Evolutionary conservation across 192 early-diverging fungal genomes (phyloP).

Genomic region (Entomortierella lignicola): DNA sequence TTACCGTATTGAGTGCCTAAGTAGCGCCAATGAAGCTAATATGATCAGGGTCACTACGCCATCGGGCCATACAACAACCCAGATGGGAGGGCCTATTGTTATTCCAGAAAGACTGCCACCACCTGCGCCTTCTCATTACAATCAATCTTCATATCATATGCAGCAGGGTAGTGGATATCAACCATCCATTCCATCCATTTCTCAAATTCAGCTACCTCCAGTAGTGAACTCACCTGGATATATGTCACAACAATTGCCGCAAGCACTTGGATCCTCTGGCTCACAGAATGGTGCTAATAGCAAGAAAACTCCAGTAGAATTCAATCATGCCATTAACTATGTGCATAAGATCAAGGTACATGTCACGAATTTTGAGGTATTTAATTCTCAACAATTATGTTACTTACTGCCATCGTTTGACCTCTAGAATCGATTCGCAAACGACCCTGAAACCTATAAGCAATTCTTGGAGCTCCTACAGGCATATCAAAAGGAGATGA

Average conservation of each 20-base stretch:
- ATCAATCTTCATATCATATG: conserved; percentile 51
- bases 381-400: not conserved
- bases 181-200: conserved; percentile 49
- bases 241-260: conserved; percentile 29
- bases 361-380: not conserved
- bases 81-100: conserved; percentile 57
- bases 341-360: conserved; percentile 98
- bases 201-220: conserved; percentile 36
- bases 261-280: conserved; percentile 29
- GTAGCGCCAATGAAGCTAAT: conserved; percentile 78
- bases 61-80: conserved; percentile 69
- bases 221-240: conserved; percentile 40
- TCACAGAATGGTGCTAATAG: conserved; percentile 48
- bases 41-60: conserved; percentile 92
- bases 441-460: conserved; percentile 95
- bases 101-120: conserved; percentile 40
- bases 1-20: conserved; percentile 93
- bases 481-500: conserved; percentile 96
- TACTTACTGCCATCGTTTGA: not conserved
- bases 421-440: conserved; percentile 85
- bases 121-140: conserved; percentile 34
- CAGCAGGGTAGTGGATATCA: conserved; percentile 51
- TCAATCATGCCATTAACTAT: conserved; percentile 98
- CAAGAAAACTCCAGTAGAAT: conserved; percentile 88
- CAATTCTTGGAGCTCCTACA: conserved; percentile 98